Conservation (phyloP, 2,329 filamentous ascomycete genomes). For the Monilinia vaccinii-corymbosi region DNA sequence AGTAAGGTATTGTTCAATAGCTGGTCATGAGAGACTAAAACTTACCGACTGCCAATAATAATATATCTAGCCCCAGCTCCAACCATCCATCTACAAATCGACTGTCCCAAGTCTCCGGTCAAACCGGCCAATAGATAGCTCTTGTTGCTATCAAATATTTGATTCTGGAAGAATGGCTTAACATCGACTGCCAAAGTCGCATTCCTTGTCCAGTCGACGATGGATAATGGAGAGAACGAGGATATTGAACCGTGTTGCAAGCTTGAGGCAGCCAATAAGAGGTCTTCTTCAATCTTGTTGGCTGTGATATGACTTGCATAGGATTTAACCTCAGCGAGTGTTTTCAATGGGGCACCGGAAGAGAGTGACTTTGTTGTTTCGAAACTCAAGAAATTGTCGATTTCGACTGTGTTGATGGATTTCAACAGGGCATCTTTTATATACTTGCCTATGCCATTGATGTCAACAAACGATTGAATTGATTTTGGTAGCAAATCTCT, state of each 20-base stretch:
- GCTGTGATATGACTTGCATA: background rate
- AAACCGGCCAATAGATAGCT: constrained; percentile 30
- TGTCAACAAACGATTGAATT: background rate
- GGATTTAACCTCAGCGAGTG: background rate
- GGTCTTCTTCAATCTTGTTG: background rate
- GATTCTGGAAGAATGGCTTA: background rate
- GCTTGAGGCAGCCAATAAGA: background rate
- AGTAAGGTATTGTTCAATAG: background rate
- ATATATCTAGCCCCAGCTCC: constrained; percentile 28
- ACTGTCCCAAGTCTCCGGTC: constrained; percentile 29
- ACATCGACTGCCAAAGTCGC: constrained; percentile 2
- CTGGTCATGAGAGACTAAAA: background rate
- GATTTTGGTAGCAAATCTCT: background rate
- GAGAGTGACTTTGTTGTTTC: background rate
- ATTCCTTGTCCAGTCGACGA: constrained; percentile 10
- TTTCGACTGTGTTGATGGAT: background rate
- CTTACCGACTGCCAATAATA: constrained; percentile 4
- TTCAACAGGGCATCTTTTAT: background rate
- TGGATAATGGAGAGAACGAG: background rate
- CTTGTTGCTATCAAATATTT: constrained; percentile 15
- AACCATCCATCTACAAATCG: constrained; percentile 35
- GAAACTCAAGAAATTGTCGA: background rate
- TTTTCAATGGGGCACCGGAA: background rate
- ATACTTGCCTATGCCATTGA: background rate
- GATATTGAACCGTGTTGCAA: background rate